Conservation (phyloP, 306 rosid species). For the Rosa persica region DNA sequence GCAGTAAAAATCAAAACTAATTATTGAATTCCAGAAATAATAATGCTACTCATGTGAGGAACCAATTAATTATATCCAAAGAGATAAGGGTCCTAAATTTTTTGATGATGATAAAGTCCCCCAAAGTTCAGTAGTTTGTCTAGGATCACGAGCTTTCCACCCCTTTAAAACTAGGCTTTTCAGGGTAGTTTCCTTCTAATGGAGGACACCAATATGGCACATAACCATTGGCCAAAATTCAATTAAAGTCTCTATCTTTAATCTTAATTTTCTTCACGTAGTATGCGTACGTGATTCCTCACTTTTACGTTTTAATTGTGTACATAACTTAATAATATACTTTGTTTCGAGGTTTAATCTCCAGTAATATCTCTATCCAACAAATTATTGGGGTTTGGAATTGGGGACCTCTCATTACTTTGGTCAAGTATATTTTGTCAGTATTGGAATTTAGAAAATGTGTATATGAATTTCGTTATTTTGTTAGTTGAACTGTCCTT, state of each 20-base stretch:
- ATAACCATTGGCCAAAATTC: neutral
- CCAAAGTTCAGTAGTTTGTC: neutral
- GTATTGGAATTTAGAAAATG: neutral
- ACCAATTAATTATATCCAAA: neutral
- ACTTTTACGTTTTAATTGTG: no score
- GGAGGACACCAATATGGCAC: neutral
- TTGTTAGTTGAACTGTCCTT: neutral
- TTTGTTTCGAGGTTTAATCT: neutral
- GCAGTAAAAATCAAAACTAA: neutral
- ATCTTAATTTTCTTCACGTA: neutral
- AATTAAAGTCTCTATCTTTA: neutral
- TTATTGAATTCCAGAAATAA: neutral
- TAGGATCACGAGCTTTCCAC: conserved; percentile 6
- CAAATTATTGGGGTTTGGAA: neutral
- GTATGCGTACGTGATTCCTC: no score
- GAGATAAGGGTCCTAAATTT: neutral
- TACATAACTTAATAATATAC: neutral
- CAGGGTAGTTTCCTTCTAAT: neutral
- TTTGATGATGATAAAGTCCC: neutral
- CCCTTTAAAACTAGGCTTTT: neutral
- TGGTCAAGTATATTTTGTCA: neutral
- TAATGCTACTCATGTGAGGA: neutral
- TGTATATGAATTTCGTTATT: neutral
- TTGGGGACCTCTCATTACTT: neutral
- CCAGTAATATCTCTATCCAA: neutral